These are phyloP conservation scores for Magnolia kwangsiensis DNA, from an alignment of 164 flowering plant genomes.

Conservation along the genomic window DNA sequence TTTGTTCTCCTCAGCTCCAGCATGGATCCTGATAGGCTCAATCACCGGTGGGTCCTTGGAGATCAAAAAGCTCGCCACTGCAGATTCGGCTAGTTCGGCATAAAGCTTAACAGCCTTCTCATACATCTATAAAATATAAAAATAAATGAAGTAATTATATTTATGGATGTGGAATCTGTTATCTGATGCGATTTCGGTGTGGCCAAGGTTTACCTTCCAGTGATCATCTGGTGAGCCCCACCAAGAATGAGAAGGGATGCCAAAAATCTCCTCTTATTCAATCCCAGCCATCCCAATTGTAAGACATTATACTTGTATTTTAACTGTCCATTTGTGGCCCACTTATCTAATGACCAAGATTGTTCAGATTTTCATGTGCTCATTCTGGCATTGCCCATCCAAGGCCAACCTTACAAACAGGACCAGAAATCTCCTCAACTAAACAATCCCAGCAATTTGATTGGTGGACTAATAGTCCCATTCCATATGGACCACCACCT, in stretches of 20 bases:
- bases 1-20: constrained; percentile 92
- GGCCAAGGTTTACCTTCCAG: not conserved
- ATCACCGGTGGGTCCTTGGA: constrained; percentile 83
- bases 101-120: constrained; percentile 83
- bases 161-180: not conserved
- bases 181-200: not conserved
- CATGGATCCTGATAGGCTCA: constrained; percentile 81
- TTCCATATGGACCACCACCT: too few species aligned
- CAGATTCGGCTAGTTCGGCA: constrained; percentile 82
- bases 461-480: too few species aligned
- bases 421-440: too few species aligned
- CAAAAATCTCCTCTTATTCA: too few species aligned
- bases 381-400: too few species aligned
- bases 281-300: too few species aligned
- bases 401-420: too few species aligned
- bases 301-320: too few species aligned
- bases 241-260: not conserved
- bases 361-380: too few species aligned
- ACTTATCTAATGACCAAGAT: too few species aligned
- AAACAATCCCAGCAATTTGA: too few species aligned
- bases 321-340: too few species aligned
- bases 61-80: constrained; percentile 81
- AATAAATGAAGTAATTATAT: constrained; percentile 14
- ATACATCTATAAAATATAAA: constrained; percentile 54
- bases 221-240: not conserved